A percentile compares a stretch with the other conserved stretches of the same genome.
These are phyloP conservation scores for Botrytis porri DNA, from an alignment of 2,329 filamentous ascomycete species.

Conservation along the genomic window DNA sequence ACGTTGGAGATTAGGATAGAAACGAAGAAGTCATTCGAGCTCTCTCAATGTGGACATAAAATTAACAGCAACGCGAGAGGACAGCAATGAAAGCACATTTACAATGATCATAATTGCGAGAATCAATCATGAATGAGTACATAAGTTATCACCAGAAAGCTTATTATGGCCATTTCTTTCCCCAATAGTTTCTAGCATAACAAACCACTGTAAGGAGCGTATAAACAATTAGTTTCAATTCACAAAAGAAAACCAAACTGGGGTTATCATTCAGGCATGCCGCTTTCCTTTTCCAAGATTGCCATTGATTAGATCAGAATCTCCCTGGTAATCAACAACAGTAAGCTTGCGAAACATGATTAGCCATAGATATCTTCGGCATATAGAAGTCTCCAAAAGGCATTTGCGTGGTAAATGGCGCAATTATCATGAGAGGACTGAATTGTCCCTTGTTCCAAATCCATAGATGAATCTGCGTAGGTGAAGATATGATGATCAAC, in stretches of 20 bases:
- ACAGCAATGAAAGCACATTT: background rate
- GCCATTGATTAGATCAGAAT: background rate
- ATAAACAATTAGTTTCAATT: background rate
- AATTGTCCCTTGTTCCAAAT: background rate
- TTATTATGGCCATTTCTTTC: background rate
- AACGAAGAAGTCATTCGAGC: background rate
- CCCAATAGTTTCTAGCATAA: background rate
- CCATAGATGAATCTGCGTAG: no score
- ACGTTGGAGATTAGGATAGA: background rate
- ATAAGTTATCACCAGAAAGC: background rate
- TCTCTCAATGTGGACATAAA: background rate
- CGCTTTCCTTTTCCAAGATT: background rate
- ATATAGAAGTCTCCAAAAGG: background rate
- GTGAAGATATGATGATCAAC: background rate
- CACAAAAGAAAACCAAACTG: background rate
- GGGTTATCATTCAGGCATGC: background rate
- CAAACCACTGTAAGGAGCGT: background rate
- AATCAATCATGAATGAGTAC: background rate
- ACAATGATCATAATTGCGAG: background rate
- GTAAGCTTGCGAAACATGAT: background rate
- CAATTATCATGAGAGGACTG: background rate
- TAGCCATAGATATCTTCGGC: background rate
- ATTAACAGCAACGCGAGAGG: background rate
- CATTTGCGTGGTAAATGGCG: background rate
- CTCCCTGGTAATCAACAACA: background rate